These are phyloP conservation scores for Morella rubra DNA, from an alignment of 306 rosid genomes.

Conservation along the genomic window DNA sequence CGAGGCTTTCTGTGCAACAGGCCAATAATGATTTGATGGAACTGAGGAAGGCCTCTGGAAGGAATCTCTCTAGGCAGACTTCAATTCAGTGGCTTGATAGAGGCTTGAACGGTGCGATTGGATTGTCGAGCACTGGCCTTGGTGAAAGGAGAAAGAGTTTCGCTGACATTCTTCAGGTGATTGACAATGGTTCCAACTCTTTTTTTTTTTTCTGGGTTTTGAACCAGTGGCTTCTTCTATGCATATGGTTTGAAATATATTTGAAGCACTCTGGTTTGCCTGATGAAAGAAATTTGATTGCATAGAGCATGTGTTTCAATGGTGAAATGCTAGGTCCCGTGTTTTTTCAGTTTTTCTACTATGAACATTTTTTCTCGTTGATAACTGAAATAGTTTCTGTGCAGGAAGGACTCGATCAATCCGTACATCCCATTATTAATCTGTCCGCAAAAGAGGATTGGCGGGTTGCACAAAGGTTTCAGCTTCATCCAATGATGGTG, in stretches of 20 bases:
- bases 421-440: too few species aligned
- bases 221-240: constrained; percentile 10
- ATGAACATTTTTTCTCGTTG: constrained; percentile 18
- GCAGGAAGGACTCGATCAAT: constrained; percentile 81
- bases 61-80: constrained; percentile 51
- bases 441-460: too few species aligned
- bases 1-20: constrained; percentile 61
- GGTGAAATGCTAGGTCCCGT: constrained; percentile 3
- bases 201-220: constrained; percentile 20
- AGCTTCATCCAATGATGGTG: constrained; percentile 40
- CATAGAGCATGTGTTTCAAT: constrained; percentile 16
- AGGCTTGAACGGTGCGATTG: constrained; percentile 44
- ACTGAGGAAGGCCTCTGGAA: constrained; percentile 52
- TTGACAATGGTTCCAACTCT: constrained; percentile 7
- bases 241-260: constrained; percentile 6
- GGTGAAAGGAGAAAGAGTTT: constrained; percentile 74
- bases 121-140: constrained; percentile 54
- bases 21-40: constrained; percentile 67
- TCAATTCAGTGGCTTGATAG: constrained; percentile 55
- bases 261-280: constrained; percentile 20
- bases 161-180: constrained; percentile 86
- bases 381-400: constrained; percentile 33
- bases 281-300: constrained; percentile 15
- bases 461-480: too few species aligned
- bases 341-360: constrained; percentile 16